Conservation (phyloP, 2,329 filamentous ascomycete genomes). For the Stagonosporopsis rhizophila region DNA sequence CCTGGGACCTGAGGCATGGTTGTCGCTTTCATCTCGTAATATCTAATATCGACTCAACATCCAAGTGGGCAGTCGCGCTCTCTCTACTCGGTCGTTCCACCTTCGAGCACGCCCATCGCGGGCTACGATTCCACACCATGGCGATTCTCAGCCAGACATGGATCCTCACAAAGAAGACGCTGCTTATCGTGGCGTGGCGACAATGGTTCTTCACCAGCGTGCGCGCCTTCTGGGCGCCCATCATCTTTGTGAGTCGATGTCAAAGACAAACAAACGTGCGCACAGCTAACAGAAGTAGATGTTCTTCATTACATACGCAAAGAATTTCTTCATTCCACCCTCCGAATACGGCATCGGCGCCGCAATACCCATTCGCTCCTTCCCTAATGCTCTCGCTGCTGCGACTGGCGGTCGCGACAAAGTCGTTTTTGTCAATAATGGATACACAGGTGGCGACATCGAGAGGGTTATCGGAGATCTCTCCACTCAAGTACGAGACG, state of each 20-base stretch:
- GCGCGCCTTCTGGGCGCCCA: conserved; percentile 63
- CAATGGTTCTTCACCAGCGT: conserved; percentile 62
- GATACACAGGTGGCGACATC: conserved; percentile 71
- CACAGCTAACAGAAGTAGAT: conserved; percentile 41
- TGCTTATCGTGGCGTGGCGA: conserved; percentile 61
- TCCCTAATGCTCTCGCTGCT: conserved; percentile 67
- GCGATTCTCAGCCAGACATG: conserved; percentile 59
- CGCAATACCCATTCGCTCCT: conserved; percentile 66
- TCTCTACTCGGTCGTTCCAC: not conserved
- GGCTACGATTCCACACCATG: conserved; percentile 33
- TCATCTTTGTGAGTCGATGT: conserved; percentile 55
- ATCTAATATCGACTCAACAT: conserved; percentile 1
- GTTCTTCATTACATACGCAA: conserved; percentile 68
- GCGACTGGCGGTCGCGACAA: conserved; percentile 68
- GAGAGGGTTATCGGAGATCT: conserved; percentile 72
- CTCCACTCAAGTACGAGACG: conserved; percentile 62
- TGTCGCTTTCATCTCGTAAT: conserved; percentile 7
- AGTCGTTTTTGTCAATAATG: conserved; percentile 81
- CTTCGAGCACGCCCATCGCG: conserved; percentile 22
- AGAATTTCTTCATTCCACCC: conserved; percentile 82
- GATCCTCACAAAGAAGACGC: conserved; percentile 65
- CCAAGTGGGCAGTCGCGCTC: not conserved
- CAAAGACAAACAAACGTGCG: not conserved
- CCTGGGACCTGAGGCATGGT: conserved; percentile 7
- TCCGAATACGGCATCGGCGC: conserved; percentile 76